Evolutionary conservation across 768 basidiomycete species (phyloP).

Genomic region (Coprinopsis sp.): DNA sequence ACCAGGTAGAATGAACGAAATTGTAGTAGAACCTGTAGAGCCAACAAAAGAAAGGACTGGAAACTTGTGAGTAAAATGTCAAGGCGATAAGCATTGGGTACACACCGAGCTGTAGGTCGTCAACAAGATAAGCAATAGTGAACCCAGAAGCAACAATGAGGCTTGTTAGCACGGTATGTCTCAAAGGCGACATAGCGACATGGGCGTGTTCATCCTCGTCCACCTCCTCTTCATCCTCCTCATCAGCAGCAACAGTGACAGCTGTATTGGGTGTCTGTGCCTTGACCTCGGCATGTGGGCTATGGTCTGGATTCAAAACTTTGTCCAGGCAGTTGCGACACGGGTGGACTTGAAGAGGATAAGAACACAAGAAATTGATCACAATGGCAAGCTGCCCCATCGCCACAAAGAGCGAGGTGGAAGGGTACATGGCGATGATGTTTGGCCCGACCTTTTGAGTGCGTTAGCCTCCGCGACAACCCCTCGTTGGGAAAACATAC

Average conservation of each 20-base stretch:
- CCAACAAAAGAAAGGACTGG: slow-evolving; percentile 94
- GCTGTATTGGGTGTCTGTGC: slow-evolving; percentile 27
- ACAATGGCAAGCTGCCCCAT: slow-evolving; percentile 92
- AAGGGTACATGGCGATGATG: slow-evolving; percentile 92
- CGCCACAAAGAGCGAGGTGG: slow-evolving; percentile 88
- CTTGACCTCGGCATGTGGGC: slow-evolving; percentile 9
- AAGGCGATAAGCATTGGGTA: slow-evolving; percentile 7
- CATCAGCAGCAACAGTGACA: slow-evolving; percentile 32
- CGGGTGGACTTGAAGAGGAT: slow-evolving; percentile 92
- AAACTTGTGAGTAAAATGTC: slow-evolving; percentile 2
- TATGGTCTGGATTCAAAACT: slow-evolving; percentile 55
- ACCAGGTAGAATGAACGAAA: slow-evolving; percentile 94
- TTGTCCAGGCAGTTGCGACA: slow-evolving; percentile 91
- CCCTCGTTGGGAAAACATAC: slow-evolving; percentile 33
- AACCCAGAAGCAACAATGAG: slow-evolving; percentile 64
- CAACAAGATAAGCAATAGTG: slow-evolving; percentile 70
- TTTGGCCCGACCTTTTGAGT: slow-evolving; percentile 72
- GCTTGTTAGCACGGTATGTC: slow-evolving; percentile 66
- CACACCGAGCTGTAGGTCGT: slow-evolving; percentile 73
- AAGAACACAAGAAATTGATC: slow-evolving; percentile 84
- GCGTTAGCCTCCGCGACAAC: neutral
- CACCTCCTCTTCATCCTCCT: slow-evolving; percentile 40
- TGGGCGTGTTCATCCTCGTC: slow-evolving; percentile 53
- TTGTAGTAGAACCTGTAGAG: slow-evolving; percentile 92
- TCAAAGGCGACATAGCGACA: slow-evolving; percentile 59